Base-by-base conservation (phyloP, 1,284 basidiomycete species). In the Ganoderma sinense region DNA sequence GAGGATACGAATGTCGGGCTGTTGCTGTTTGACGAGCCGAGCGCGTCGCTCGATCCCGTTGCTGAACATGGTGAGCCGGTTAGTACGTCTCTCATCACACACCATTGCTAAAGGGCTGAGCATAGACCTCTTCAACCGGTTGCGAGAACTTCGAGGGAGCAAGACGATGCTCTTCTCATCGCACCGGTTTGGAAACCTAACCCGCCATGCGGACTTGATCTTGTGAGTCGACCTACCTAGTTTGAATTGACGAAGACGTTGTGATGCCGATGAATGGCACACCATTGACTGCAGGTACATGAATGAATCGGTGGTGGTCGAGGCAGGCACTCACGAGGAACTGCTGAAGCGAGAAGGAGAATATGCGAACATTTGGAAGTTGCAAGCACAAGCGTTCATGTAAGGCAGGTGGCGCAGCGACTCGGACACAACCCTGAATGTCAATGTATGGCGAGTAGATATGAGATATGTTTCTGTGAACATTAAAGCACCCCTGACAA, bases 21-120 rank as follows among this genome's bases (percentile, higher is more conserved):
- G 39, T 78, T 94, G 64, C 82, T 93, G 7, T 94, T 94, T 74
- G 93, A 94, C 73, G 93, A 94, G 74, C 93, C 93, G 0, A 92
- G 91, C 45, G 90, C 91, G 4, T 89, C 90, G 65, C 81, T 93
- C 45, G 92, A 94, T 77, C 92, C 92, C 2, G 86, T 84, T 8
- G 91, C 91, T 10, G 93, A 94, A 75, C 91, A 93, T 70, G 88
- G 88, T 89, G 64, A 29, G 78, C 51, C 13, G 4, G 8, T 4
- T 10, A 5, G 33, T 31, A 23, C 65, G 16, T 59, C 31, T 53
- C 16, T 39, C 14, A 41, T 10, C 6, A 1, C 43, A 31, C 6
- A 18, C 16, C 3, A 53, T 13, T 41, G 13, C 41, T 45, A 14
- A 56, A 14, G 45, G n/a, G 14, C 10, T 5, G 40, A 8, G n/a